Conservation (phyloP, 2,329 filamentous ascomycete species). For the Dactylella cylindrospora region DNA sequence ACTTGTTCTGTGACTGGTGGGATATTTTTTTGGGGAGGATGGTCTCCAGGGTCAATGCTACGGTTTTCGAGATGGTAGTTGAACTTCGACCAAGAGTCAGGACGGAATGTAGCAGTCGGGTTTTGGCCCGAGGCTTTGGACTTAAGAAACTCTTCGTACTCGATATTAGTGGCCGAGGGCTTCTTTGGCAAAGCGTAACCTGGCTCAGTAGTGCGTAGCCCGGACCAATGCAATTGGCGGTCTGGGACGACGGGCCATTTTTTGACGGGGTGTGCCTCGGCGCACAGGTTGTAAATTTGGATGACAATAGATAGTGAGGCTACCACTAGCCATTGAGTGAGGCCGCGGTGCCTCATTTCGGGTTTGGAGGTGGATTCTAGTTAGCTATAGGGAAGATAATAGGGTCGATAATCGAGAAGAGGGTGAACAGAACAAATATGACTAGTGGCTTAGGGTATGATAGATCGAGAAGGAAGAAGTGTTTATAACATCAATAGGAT, state of each 20-base stretch:
- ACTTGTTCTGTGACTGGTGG: not conserved
- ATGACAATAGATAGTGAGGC: too few relatives aligned
- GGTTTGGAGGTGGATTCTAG: too few relatives aligned
- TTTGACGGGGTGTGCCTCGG: constrained; percentile 10
- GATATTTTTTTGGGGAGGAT: not conserved
- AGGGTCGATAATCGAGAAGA: not conserved
- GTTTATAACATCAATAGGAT: too few relatives aligned
- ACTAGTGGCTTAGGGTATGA: not conserved
- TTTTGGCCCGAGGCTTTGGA: constrained; percentile 15
- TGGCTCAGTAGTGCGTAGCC: constrained; percentile 5
- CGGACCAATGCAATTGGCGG: constrained; percentile 16
- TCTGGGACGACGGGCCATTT: constrained; percentile 26
- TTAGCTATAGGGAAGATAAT: too few relatives aligned
- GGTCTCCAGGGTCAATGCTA: not conserved
- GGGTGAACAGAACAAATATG: constrained; percentile 3
- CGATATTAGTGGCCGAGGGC: not conserved
- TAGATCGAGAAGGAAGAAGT: too few relatives aligned
- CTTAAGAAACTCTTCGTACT: constrained; percentile 10
- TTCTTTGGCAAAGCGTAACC: constrained; percentile 1
- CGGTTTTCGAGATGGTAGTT: constrained; percentile 25
- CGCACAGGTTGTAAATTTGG: too few relatives aligned
- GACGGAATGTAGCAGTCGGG: constrained; percentile 15
- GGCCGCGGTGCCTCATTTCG: too few relatives aligned
- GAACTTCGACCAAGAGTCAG: constrained; percentile 28
- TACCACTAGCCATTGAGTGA: too few relatives aligned